Evolutionary conservation across 768 basidiomycete species (phyloP).

Genomic region (Gelatoporia subvermispora): DNA sequence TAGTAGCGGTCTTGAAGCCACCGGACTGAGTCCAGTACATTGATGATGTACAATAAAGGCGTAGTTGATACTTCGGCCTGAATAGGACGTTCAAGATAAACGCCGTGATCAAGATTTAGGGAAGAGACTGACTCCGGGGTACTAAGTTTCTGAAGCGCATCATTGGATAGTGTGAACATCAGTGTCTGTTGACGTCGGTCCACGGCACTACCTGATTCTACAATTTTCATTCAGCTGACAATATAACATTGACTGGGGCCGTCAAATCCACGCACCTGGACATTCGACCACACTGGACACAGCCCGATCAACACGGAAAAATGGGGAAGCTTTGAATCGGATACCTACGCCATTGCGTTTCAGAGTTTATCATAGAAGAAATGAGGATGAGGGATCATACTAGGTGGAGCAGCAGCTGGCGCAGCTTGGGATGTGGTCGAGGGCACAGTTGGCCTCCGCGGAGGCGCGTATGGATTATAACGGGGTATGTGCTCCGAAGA

Average conservation of each 20-base stretch:
- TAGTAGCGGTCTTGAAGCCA: slow-evolving; percentile 42
- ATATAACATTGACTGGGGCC: slow-evolving; percentile 1
- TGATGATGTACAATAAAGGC: slow-evolving; percentile 86
- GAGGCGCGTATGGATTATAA: slow-evolving; percentile 53
- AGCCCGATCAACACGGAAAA: slow-evolving; percentile 61
- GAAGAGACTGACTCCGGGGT: slow-evolving; percentile 43
- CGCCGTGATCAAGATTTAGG: too few species aligned
- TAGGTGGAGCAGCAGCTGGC: slow-evolving; percentile 21
- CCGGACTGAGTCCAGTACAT: slow-evolving; percentile 53
- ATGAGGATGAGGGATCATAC: slow-evolving; percentile 20
- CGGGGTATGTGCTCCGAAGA: slow-evolving; percentile 11
- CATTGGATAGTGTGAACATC: slow-evolving; percentile 59
- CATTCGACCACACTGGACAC: slow-evolving; percentile 69
- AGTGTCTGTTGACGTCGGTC: slow-evolving; percentile 67
- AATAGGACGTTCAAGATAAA: neutral
- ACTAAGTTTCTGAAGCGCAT: slow-evolving; percentile 59
- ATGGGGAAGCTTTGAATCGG: slow-evolving; percentile 78
- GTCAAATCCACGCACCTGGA: slow-evolving; percentile 50
- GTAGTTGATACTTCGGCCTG: slow-evolving; percentile 73
- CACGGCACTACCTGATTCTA: slow-evolving; percentile 74
- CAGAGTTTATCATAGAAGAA: slow-evolving; percentile 12
- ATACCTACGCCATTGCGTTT: slow-evolving; percentile 43
- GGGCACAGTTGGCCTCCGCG: slow-evolving; percentile 34
- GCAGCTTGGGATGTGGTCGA: slow-evolving; percentile 34
- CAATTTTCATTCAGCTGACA: neutral